Conservation (phyloP, 139 green algal genomes). For the Picochlorum sp. region DNA sequence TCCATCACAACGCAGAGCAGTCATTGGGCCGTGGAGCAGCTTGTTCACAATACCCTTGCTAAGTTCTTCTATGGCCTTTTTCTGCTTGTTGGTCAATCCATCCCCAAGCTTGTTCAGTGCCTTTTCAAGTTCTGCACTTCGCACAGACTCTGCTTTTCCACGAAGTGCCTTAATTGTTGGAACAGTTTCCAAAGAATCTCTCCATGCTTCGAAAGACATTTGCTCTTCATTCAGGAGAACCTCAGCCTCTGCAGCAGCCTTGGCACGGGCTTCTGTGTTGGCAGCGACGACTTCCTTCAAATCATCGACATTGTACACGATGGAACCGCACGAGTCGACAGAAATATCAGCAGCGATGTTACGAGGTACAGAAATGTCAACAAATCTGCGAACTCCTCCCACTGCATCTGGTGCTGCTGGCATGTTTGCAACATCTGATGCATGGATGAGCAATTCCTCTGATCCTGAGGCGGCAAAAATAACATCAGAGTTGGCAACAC, state of each 20-base stretch:
- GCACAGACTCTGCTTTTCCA: constrained; percentile 86
- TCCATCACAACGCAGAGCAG: constrained; percentile 84
- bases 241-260: constrained; percentile 66
- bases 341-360: constrained; percentile 86
- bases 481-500: constrained; percentile 67
- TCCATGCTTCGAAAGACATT: constrained; percentile 89
- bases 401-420: constrained; percentile 16
- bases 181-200: constrained; percentile 95
- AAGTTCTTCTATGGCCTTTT: constrained; percentile 89
- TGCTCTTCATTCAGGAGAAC: constrained; percentile 57
- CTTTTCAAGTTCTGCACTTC: constrained; percentile 88
- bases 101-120: constrained; percentile 79
- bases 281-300: constrained; percentile 92
- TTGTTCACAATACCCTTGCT: constrained; percentile 96
- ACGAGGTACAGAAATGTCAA: constrained; percentile 96
- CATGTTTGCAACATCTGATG: constrained; percentile 45
- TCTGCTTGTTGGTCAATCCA: constrained; percentile 93
- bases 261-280: constrained; percentile 84
- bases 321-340: constrained; percentile 40
- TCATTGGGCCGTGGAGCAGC: constrained; percentile 98
- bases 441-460: constrained; percentile 76
- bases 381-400: constrained; percentile 83
- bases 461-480: constrained; percentile 88
- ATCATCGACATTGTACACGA: constrained; percentile 99
- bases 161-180: constrained; percentile 98